phyloP scores from a whole-genome alignment of 805 yeast species.

The Zygosaccharomyces rouxii region DNA sequence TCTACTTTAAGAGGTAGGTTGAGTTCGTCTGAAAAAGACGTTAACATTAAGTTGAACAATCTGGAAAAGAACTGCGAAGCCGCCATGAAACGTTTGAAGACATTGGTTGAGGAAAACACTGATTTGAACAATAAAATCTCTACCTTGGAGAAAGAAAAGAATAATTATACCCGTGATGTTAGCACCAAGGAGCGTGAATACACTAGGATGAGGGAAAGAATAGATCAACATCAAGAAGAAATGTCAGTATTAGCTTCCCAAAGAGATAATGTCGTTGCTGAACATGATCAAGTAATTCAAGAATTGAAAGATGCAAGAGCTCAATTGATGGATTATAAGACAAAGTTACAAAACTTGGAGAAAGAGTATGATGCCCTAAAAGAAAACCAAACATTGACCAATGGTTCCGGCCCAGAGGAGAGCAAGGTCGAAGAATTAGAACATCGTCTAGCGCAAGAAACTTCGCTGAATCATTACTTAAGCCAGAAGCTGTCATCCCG shows the following conservation, averaged over 20 bases:
- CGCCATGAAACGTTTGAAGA: constrained; percentile 38
- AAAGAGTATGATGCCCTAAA: constrained; percentile 35
- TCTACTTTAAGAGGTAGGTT: constrained; percentile 31
- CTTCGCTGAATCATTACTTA: constrained; percentile 28
- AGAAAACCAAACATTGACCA: constrained; percentile 15
- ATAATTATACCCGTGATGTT: constrained; percentile 36
- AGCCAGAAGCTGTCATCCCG: constrained; percentile 27
- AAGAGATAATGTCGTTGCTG: constrained; percentile 29
- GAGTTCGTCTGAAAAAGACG: constrained; percentile 29
- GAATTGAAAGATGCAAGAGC: constrained; percentile 30
- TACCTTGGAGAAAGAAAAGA: constrained; percentile 36
- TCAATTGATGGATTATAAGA: constrained; percentile 25
- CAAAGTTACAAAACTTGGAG: constrained; percentile 39
- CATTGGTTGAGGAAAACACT: constrained; percentile 43
- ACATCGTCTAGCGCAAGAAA: constrained; percentile 32
- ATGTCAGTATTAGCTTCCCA: constrained; percentile 29
- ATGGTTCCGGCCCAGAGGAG: constrained; percentile 35
- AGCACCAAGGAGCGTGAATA: constrained; percentile 37
- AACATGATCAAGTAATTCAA: constrained; percentile 25
- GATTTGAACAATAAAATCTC: constrained; percentile 40
- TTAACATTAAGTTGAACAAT: constrained; percentile 36
- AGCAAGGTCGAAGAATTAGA: constrained; percentile 38
- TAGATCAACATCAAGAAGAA: constrained; percentile 27
- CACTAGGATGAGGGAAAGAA: constrained; percentile 25
- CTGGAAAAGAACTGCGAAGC: constrained; percentile 33